Base-by-base conservation (phyloP, 441 rosid genomes). In the Adansonia gregorii region DNA sequence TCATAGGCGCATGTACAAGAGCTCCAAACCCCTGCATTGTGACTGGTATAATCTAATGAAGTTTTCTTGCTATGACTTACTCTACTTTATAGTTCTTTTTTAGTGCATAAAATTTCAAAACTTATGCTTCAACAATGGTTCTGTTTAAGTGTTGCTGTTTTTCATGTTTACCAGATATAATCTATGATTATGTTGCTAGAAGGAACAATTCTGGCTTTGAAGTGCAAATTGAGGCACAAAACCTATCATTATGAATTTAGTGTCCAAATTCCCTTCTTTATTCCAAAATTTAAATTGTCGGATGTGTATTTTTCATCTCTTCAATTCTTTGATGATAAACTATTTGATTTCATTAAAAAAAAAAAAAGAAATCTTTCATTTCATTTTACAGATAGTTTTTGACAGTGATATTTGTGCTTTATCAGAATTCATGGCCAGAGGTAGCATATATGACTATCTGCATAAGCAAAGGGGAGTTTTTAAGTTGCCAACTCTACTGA, bases 1-100 rank as follows among this genome's bases (percentile, higher is more conserved):
- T 96, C 83, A 91, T 96, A 9, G 99, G 99, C 78, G 99, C 99
- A 71, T 90, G 96, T 83, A 93, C 98, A 67, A 84, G 84, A 65
- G 86, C 97, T 83, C 96, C 98, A 84, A 86, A 86, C 81, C 88
- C 90, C 77, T 96, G 98, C 84, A 94, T 96, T 67, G 96, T 96
- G 82, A 94, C 98, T 0, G 98, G 99, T 92, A 84, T 80, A 65
- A 46, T 74, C 19, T 63, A 19, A 65, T 59, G 51, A 70, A 61
- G 10, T 67, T 82, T 72, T 82, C n/a, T 15, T 43, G 54, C 46
- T 70, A 41, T 48, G 20, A 39, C 31, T 49, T 54, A 19, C 6
- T 35, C 19, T 60, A 41, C 54, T 61, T 15, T 27, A 20, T 22
- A 67, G 22, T 22, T 43, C 15, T 69, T 72, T 35, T 66, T 46